phyloP scores from a whole-genome alignment of 306 rosid species.

The Geum urbanum region DNA sequence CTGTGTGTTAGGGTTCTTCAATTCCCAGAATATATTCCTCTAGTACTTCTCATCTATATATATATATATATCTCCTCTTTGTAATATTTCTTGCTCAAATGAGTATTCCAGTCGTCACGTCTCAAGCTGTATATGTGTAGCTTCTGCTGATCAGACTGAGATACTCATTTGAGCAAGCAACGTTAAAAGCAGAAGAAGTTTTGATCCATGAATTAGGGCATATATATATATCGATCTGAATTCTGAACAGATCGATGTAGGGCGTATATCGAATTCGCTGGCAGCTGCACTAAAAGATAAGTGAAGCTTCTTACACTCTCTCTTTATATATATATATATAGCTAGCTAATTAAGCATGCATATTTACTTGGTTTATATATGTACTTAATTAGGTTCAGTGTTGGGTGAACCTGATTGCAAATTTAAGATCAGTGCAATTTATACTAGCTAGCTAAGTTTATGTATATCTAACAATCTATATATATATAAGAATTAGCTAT shows the following conservation, averaged over 20 bases:
- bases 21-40: no score
- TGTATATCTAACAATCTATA: background rate
- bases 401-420: no score
- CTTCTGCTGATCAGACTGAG: slow-evolving; percentile 37
- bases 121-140: background rate
- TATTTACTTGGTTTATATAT: background rate
- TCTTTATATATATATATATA: no score
- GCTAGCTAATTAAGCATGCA: background rate
- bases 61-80: slow-evolving; percentile 8
- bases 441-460: no score
- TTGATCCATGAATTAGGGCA: background rate
- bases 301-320: background rate
- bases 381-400: background rate
- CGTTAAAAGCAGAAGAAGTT: slow-evolving; percentile 37
- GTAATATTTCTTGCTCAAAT: slow-evolving; percentile 95
- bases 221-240: background rate
- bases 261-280: background rate
- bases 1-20: no score
- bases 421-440: no score
- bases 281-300: background rate
- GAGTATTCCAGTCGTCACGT: slow-evolving; percentile 71
- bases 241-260: no score
- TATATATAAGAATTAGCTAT: background rate
- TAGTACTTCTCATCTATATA: no score
- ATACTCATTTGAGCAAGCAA: slow-evolving; percentile 69